Percentiles rank a stretch among this genome's conserved stretches.
Conservation (phyloP, 2,329 filamentous ascomycete genomes). For the Teratosphaeriaceae sp. region DNA sequence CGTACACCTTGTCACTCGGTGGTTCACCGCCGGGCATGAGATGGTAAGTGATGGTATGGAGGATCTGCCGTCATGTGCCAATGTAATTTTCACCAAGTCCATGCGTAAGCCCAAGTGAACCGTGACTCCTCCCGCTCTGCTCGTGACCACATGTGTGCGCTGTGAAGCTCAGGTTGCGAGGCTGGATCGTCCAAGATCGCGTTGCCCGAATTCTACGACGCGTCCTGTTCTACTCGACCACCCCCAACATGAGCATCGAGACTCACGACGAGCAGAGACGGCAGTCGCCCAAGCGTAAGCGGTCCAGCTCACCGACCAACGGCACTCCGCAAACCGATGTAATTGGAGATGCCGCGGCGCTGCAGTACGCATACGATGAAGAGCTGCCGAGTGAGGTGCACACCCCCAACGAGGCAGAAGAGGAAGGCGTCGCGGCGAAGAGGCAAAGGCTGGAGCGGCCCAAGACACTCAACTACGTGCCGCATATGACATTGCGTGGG, state of each 20-base stretch:
- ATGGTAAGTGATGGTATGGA: too few species aligned
- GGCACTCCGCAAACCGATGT: conserved; percentile 14
- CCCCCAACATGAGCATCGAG: conserved; percentile 6
- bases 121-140: too few species aligned
- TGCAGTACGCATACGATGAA: conserved; percentile 28
- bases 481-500: conserved; percentile 65
- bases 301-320: conserved; percentile 9
- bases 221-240: not conserved
- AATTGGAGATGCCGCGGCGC: conserved; percentile 12
- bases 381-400: conserved; percentile 23
- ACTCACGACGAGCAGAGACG: not conserved
- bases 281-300: conserved; percentile 25
- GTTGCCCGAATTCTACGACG: not conserved
- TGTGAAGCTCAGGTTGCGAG: too few species aligned
- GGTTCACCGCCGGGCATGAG: too few species aligned
- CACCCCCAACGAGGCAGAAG: conserved; percentile 16
- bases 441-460: conserved; percentile 37
- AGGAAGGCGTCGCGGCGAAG: conserved; percentile 13
- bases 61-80: too few species aligned
- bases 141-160: too few species aligned
- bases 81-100: too few species aligned
- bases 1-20: too few species aligned
- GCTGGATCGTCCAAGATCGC: too few species aligned
- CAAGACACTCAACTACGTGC: conserved; percentile 58
- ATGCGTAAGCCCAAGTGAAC: too few species aligned